Conservation (phyloP, 257 asterid species). For the Solanum chiquidenum region DNA sequence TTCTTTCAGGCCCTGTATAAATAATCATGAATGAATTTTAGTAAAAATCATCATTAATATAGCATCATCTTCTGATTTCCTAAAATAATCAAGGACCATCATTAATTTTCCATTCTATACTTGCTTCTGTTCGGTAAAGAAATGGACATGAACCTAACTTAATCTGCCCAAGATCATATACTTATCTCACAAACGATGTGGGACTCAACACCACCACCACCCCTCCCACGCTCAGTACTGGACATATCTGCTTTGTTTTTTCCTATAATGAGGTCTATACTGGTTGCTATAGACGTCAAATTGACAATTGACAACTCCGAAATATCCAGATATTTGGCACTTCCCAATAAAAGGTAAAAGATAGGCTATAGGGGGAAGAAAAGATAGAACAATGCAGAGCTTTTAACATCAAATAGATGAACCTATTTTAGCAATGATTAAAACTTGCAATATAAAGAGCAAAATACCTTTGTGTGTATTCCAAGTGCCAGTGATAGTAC, state of each 20-base stretch:
- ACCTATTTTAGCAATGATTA: neutral
- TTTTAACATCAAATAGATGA: neutral
- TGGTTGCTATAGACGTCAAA: neutral
- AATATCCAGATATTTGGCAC: neutral
- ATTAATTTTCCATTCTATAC: neutral
- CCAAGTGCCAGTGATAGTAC: conserved; percentile 79
- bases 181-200: neutral
- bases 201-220: neutral
- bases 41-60: neutral
- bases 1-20: conserved; percentile 55
- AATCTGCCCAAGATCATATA: neutral
- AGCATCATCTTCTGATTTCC: neutral
- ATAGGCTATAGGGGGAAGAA: neutral
- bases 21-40: neutral
- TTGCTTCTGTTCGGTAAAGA: neutral
- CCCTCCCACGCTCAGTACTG: neutral
- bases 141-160: neutral
- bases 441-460: neutral
- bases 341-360: neutral
- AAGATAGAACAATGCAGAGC: neutral
- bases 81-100: neutral
- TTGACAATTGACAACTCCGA: neutral
- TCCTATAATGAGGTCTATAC: neutral
- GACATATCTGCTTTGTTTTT: neutral
- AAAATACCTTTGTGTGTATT: conserved; percentile 64